These are phyloP conservation scores for Asterella californica DNA, from an alignment of 225 moss, liverwort and hornwort species.

Conservation along the genomic window DNA sequence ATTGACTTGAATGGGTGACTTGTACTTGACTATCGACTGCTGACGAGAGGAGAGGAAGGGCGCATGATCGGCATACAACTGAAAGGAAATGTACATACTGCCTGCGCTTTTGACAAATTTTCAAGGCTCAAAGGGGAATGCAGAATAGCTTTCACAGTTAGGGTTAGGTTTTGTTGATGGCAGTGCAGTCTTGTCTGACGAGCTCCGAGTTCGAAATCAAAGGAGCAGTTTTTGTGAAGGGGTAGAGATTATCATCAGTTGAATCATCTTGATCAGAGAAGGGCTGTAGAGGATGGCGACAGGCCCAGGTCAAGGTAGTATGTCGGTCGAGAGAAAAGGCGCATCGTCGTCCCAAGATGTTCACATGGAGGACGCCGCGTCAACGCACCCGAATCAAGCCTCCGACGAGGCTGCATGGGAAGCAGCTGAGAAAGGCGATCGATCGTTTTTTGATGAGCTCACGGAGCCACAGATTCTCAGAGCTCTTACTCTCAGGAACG, in stretches of 20 bases:
- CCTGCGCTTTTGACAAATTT: background rate
- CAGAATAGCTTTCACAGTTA: background rate
- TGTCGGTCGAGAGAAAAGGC: background rate
- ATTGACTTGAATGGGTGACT: background rate
- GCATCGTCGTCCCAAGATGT: slow-evolving; percentile 25
- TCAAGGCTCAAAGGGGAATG: background rate
- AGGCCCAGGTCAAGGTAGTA: background rate
- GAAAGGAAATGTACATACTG: no score
- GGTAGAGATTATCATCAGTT: background rate
- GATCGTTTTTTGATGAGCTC: slow-evolving; percentile 43
- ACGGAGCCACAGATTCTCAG: slow-evolving; percentile 53
- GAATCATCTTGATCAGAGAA: background rate
- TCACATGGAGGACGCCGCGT: slow-evolving; percentile 22
- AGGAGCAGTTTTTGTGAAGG: background rate
- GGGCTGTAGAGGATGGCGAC: background rate
- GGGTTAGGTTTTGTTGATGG: slow-evolving; percentile 9
- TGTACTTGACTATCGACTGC: background rate
- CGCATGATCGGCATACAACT: background rate
- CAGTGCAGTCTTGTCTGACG: background rate
- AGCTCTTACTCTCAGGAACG: slow-evolving; percentile 61
- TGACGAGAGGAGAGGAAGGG: background rate
- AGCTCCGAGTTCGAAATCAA: no score
- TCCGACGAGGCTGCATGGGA: slow-evolving; percentile 54
- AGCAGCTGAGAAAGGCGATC: slow-evolving; percentile 59
- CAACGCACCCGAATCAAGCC: background rate